Conservation (phyloP, 805 yeast genomes). For the Candida koratica region DNA sequence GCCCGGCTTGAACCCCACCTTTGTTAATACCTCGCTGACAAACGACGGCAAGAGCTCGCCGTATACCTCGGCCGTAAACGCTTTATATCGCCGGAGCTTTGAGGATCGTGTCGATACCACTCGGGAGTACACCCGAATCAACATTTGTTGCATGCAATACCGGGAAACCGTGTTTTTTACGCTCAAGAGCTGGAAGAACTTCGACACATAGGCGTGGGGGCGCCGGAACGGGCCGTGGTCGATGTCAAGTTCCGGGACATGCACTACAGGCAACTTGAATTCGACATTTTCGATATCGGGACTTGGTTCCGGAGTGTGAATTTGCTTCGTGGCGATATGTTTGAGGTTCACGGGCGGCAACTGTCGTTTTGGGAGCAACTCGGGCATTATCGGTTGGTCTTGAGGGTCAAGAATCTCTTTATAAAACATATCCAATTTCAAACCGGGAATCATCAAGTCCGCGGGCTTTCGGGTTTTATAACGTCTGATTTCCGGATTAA, state of each 20-base stretch:
- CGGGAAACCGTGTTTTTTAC: slow-evolving; percentile 25
- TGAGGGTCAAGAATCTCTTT: not conserved
- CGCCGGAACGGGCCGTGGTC: not conserved
- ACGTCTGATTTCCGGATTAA: slow-evolving; percentile 22
- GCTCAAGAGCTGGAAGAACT: slow-evolving; percentile 21
- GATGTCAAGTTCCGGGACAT: not conserved
- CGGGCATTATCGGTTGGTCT: not conserved
- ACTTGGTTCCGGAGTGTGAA: slow-evolving; percentile 5
- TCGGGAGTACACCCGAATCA: slow-evolving; percentile 71
- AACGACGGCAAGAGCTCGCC: slow-evolving; percentile 86
- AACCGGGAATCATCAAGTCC: slow-evolving; percentile 1
- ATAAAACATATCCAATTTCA: slow-evolving; percentile 1
- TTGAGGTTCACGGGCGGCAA: not conserved
- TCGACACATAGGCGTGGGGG: slow-evolving; percentile 20
- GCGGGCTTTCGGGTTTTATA: slow-evolving; percentile 10
- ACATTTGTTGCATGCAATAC: slow-evolving; percentile 57
- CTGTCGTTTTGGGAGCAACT: not conserved
- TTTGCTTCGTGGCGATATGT: not conserved
- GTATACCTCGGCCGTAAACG: slow-evolving; percentile 86
- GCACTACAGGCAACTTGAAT: not conserved
- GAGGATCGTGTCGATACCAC: slow-evolving; percentile 71
- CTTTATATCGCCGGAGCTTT: slow-evolving; percentile 65
- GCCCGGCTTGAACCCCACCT: slow-evolving; percentile 51
- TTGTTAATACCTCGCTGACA: slow-evolving; percentile 55
- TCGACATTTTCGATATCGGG: slow-evolving; percentile 1